Conservation (phyloP, 2,329 filamentous ascomycete species). For the Pseudogymnoascus sp. region DNA sequence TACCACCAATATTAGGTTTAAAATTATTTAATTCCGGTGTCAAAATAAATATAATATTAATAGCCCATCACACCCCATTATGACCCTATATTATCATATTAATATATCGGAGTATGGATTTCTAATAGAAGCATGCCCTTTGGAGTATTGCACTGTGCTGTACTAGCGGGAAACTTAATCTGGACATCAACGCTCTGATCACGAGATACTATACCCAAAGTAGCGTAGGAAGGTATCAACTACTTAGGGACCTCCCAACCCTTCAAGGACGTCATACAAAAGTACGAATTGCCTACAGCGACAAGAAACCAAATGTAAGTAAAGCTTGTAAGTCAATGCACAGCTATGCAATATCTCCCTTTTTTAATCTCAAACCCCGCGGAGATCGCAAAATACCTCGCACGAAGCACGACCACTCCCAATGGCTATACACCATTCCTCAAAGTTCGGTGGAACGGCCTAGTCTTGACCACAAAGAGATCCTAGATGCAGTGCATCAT, state of each 20-base stretch:
- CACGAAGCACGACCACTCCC: not conserved
- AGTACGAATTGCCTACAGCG: not conserved
- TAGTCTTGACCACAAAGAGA: not conserved
- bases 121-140: not conserved
- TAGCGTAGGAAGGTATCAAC: slow-evolving; percentile 2
- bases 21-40: no score
- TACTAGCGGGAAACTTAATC: slow-evolving; percentile 4
- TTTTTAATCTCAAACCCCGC: not conserved
- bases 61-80: not conserved
- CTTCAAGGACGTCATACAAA: slow-evolving; percentile 2
- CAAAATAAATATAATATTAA: not conserved
- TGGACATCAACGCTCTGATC: not conserved
- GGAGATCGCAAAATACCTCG: not conserved
- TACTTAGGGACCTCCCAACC: not conserved
- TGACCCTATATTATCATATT: not conserved
- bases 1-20: not conserved
- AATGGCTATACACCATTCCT: not conserved
- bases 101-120: not conserved
- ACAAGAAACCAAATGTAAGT: not conserved
- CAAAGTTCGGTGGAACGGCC: not conserved
- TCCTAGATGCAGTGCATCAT: slow-evolving; percentile 2
- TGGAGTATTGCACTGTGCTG: not conserved
- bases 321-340: not conserved
- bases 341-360: not conserved
- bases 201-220: not conserved